These are phyloP conservation scores for Phytophthora europaea DNA, from an alignment of 352 stramenopile species.

Conservation along the genomic window DNA sequence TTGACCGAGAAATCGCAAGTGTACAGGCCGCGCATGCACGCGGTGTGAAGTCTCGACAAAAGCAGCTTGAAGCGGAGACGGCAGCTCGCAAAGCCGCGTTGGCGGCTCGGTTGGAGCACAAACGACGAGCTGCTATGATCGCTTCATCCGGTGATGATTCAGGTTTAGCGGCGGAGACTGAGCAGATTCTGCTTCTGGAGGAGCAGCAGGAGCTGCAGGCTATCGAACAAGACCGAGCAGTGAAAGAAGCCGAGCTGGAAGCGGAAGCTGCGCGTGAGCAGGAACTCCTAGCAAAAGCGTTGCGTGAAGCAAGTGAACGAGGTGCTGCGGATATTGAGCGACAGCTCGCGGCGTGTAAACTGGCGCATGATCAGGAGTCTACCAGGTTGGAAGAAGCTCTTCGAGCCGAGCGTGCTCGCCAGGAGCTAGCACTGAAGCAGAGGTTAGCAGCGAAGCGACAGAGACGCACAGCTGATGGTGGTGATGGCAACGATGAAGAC, in stretches of 20 bases:
- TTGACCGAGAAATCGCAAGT: constrained; percentile 38
- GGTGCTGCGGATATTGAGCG: constrained; percentile 45
- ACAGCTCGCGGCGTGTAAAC: constrained; percentile 47
- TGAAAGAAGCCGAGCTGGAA: constrained; percentile 33
- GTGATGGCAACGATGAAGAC: constrained; percentile 1
- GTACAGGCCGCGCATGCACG: constrained; percentile 44
- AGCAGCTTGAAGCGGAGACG: constrained; percentile 46
- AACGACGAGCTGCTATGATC: constrained; percentile 29
- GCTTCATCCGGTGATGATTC: not conserved
- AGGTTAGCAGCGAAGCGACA: constrained; percentile 46
- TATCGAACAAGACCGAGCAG: constrained; percentile 41
- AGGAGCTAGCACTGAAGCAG: constrained; percentile 56
- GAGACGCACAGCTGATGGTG: constrained; percentile 6
- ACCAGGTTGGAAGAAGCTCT: constrained; percentile 41
- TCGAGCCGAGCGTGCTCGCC: constrained; percentile 40
- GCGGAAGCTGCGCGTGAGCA: constrained; percentile 41
- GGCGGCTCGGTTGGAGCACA: constrained; percentile 39
- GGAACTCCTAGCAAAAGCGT: constrained; percentile 22
- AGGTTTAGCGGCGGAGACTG: constrained; percentile 7
- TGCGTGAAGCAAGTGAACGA: constrained; percentile 31
- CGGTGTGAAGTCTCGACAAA: constrained; percentile 30
- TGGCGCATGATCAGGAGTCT: constrained; percentile 38
- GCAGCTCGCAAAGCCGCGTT: constrained; percentile 42
- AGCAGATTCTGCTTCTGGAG: constrained; percentile 33
- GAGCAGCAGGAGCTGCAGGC: constrained; percentile 41